Evolutionary conservation across 2,329 filamentous ascomycete species (phyloP).

Genomic region (Neopestalotiopsis clavispora): DNA sequence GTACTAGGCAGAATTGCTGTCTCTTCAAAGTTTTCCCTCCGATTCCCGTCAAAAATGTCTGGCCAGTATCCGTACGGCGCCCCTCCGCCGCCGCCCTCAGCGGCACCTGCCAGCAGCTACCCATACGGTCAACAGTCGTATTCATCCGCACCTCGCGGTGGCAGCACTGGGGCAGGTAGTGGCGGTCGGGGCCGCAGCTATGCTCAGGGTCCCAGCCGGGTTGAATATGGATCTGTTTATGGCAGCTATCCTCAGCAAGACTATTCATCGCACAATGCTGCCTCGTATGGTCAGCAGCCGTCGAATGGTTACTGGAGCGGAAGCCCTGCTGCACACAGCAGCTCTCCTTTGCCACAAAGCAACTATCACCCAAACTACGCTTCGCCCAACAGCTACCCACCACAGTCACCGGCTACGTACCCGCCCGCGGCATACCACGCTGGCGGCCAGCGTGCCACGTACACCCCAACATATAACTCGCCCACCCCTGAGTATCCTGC

Average conservation of each 20-base stretch:
- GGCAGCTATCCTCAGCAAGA: constrained; percentile 33
- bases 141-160: constrained; percentile 39
- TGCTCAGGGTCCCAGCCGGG: constrained; percentile 28
- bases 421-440: constrained; percentile 42
- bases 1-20: neutral
- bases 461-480: constrained; percentile 46
- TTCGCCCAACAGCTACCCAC: constrained; percentile 53
- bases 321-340: constrained; percentile 30
- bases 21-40: neutral
- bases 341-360: constrained; percentile 42
- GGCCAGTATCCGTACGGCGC: constrained; percentile 35
- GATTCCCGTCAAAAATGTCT: constrained; percentile 24
- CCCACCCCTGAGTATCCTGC: constrained; percentile 43
- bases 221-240: constrained; percentile 31
- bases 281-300: constrained; percentile 31
- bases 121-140: constrained; percentile 46
- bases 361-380: constrained; percentile 65
- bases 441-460: constrained; percentile 34
- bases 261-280: constrained; percentile 24
- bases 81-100: constrained; percentile 34
- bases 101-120: constrained; percentile 30
- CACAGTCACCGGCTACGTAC: constrained; percentile 42
- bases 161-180: constrained; percentile 26
- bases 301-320: constrained; percentile 36
- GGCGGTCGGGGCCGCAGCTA: constrained; percentile 30